These are phyloP conservation scores for Thecaphora thlaspeos DNA, from an alignment of 1,284 basidiomycete genomes.

Conservation along the genomic window DNA sequence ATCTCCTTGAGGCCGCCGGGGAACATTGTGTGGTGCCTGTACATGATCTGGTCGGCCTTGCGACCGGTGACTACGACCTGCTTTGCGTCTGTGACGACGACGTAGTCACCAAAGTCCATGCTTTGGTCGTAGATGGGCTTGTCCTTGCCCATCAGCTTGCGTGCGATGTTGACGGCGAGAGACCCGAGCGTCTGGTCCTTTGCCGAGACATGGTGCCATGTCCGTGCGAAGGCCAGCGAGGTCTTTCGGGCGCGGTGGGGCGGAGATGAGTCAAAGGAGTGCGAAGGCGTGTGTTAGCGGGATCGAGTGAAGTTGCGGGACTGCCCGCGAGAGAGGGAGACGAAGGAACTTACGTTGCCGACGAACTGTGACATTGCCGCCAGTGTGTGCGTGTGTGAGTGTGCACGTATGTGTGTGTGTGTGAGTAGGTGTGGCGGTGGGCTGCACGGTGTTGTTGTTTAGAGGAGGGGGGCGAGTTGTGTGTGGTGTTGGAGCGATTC, in stretches of 20 bases:
- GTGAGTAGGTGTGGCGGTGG: background rate
- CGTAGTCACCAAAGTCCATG: conserved; percentile 73
- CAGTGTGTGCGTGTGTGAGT: background rate
- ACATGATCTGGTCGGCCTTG: conserved; percentile 83
- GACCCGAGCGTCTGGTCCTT: conserved; percentile 85
- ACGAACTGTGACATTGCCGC: conserved; percentile 29
- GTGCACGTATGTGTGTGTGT: background rate
- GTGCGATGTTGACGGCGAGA: conserved; percentile 87
- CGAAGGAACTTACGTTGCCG: conserved; percentile 24
- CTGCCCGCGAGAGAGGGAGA: too few species aligned
- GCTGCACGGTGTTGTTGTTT: too few species aligned
- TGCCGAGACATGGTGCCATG: conserved; percentile 95
- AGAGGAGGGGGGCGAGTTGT: too few species aligned
- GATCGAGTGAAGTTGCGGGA: too few species aligned
- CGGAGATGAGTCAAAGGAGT: too few species aligned
- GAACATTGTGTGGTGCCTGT: conserved; percentile 86
- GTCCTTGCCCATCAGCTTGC: conserved; percentile 97
- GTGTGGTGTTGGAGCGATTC: too few species aligned
- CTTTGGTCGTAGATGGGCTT: conserved; percentile 93
- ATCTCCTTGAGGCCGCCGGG: conserved; percentile 80
- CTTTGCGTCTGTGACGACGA: conserved; percentile 87
- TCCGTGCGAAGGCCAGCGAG: conserved; percentile 82
- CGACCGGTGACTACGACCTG: conserved; percentile 83
- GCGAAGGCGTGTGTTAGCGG: too few species aligned
- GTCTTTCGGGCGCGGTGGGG: conserved; percentile 65